A percentile compares a stretch with the other conserved stretches of the same genome.
Evolutionary conservation across 306 rosid genomes (phyloP).

Genomic region (Prunus mira): DNA sequence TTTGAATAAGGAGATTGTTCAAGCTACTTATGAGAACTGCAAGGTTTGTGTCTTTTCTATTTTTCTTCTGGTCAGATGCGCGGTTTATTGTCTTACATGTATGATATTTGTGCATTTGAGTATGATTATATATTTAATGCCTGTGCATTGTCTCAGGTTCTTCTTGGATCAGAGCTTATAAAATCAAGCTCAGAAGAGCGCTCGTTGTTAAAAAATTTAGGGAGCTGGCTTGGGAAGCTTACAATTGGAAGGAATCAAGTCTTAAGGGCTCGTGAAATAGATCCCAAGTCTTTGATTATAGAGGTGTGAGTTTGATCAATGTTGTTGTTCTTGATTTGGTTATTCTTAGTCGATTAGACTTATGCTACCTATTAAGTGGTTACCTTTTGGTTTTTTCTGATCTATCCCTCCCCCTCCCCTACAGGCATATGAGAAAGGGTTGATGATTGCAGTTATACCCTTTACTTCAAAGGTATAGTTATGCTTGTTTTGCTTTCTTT

Average conservation of each 20-base stretch:
- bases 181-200: constrained; percentile 99
- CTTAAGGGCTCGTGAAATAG: constrained; percentile 92
- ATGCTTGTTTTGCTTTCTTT: neutral
- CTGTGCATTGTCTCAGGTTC: constrained; percentile 60
- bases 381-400: constrained; percentile 12
- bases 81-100: neutral
- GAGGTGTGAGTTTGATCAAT: constrained; percentile 51
- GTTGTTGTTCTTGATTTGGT: neutral
- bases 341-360: neutral
- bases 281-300: constrained; percentile 93
- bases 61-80: neutral
- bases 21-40: constrained; percentile 96
- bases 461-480: constrained; percentile 92
- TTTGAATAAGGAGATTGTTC: constrained; percentile 80
- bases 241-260: constrained; percentile 97
- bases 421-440: constrained; percentile 98
- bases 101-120: constrained; percentile 2
- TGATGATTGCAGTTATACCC: constrained; percentile 99
- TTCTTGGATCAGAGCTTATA: constrained; percentile 90
- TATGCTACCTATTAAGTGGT: neutral
- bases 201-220: constrained; percentile 88
- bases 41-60: constrained; percentile 50
- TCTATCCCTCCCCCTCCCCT: neutral
- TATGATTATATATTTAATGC: neutral
- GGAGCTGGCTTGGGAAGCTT: constrained; percentile 99